phyloP scores from a whole-genome alignment of 2,329 filamentous ascomycete genomes.

The Penicillium digitatum region DNA sequence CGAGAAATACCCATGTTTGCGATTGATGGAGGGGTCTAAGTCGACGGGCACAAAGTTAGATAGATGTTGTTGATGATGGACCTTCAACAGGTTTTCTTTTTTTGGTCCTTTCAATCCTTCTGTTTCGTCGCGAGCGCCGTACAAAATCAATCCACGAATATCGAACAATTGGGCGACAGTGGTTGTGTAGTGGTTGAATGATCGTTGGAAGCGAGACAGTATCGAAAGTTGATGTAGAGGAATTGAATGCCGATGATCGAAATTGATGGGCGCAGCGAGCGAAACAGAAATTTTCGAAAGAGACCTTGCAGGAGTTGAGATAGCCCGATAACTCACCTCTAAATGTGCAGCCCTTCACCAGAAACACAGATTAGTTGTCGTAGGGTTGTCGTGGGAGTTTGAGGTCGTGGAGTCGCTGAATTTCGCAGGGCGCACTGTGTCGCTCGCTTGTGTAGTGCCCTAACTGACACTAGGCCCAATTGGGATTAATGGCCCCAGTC shows the following conservation, averaged over 20 bases:
- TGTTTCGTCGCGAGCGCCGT: slow-evolving; percentile 17
- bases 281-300: slow-evolving; percentile 25
- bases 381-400: slow-evolving; percentile 40
- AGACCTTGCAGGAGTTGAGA: slow-evolving; percentile 20
- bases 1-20: slow-evolving; percentile 99
- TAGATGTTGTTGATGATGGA: slow-evolving; percentile 12
- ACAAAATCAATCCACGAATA: slow-evolving; percentile 4
- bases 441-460: slow-evolving; percentile 45
- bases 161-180: slow-evolving; percentile 7
- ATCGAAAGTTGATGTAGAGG: slow-evolving; percentile 6
- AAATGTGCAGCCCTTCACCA: slow-evolving; percentile 46
- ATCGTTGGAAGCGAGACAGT: background rate
- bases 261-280: slow-evolving; percentile 22
- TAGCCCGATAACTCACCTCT: slow-evolving; percentile 39
- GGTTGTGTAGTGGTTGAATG: background rate
- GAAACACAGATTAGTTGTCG: slow-evolving; percentile 41
- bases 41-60: slow-evolving; percentile 9
- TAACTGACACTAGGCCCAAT: slow-evolving; percentile 35
- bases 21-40: slow-evolving; percentile 55
- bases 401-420: slow-evolving; percentile 42
- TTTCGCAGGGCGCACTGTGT: slow-evolving; percentile 41
- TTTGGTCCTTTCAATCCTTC: slow-evolving; percentile 15
- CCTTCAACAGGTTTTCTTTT: slow-evolving; percentile 4
- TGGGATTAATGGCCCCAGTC: slow-evolving; percentile 17
- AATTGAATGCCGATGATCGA: slow-evolving; percentile 11